Conservation (phyloP, 306 rosid species). For the Prunus mira region DNA sequence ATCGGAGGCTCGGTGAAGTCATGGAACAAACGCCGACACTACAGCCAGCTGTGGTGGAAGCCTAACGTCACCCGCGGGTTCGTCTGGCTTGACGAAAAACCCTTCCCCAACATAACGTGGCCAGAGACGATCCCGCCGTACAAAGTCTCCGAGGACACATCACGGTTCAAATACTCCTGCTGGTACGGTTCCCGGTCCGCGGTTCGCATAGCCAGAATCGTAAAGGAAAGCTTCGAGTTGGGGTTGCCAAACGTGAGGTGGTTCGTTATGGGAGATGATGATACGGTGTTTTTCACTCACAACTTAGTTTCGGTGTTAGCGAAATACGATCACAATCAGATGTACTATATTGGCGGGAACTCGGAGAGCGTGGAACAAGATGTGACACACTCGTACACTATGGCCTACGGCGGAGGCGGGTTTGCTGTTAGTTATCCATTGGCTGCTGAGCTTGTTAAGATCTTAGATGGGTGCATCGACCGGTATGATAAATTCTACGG, state of each 20-base stretch:
- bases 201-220: slow-evolving; percentile 58
- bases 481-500: slow-evolving; percentile 53
- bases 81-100: slow-evolving; percentile 58
- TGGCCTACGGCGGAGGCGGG: slow-evolving; percentile 82
- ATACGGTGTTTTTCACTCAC: slow-evolving; percentile 63
- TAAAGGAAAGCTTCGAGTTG: slow-evolving; percentile 72
- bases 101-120: slow-evolving; percentile 37
- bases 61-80: slow-evolving; percentile 44
- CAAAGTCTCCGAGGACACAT: slow-evolving; percentile 48
- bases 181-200: slow-evolving; percentile 66
- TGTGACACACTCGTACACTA: slow-evolving; percentile 40
- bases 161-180: slow-evolving; percentile 54
- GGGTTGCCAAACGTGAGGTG: slow-evolving; percentile 55
- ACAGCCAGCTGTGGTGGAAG: slow-evolving; percentile 64
- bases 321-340: slow-evolving; percentile 70
- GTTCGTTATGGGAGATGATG: slow-evolving; percentile 92
- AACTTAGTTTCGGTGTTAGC: slow-evolving; percentile 53
- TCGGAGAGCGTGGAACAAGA: slow-evolving; percentile 81
- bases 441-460: slow-evolving; percentile 50
- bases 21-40: slow-evolving; percentile 48
- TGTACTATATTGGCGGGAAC: slow-evolving; percentile 75
- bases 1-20: slow-evolving; percentile 50
- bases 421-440: slow-evolving; percentile 68
- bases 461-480: slow-evolving; percentile 71
- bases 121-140: slow-evolving; percentile 33